Evolutionary conservation across 2,329 filamentous ascomycete genomes (phyloP), one percentile per base, ranked within the genome.

Genomic region (Aspergillus jensenii): DNA sequence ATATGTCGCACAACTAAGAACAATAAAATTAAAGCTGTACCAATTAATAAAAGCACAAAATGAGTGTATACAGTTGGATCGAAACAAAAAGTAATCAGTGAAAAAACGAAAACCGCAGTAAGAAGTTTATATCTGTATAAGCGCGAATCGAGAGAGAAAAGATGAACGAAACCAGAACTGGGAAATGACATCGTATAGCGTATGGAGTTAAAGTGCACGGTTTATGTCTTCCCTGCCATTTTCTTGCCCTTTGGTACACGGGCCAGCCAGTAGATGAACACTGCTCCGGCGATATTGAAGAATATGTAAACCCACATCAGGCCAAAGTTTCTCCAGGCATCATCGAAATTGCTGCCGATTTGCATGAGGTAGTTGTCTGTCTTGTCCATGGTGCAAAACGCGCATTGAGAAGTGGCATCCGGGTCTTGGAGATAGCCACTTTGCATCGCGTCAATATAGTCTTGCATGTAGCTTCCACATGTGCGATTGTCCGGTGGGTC

Each of bases 261-360:
- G 65, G 87, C 84, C 19, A 85, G 63, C 71, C 83, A 91, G 72
- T 91, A 91, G 1, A 87, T 72, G 9, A 79, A 61, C 2, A 89
- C 76, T 0, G 87, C 86, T 2, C 81, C 75, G 40, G 73, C 72
- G 39, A 89, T 80, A 65, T 90, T 89, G 71, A 90, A 88, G 0
- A 75, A 59, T 39, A 90, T 81, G 64, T 83, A 91, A 0, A 78
- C 85, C 83, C 86, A 90, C 66, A 90, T 76, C 41, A 91, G 78
- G 1, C 88, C 89, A 57, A 86, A 90, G 68, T 91, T 89, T 56
- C 87, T 79, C 87, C 88, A 90, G 15, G 70, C 74, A 25, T 84
- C 73, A 0, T 65, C 61, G 65, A 75, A 84, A 57, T 71, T 71
- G 50, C 81, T 80, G 17, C 66, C 71, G 4, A 77, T 71, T 1